A percentile compares a stretch with the other conserved stretches of the same genome.
Conservation (phyloP, 2,329 filamentous ascomycete species). For the Fusarium brachygibbosum region DNA sequence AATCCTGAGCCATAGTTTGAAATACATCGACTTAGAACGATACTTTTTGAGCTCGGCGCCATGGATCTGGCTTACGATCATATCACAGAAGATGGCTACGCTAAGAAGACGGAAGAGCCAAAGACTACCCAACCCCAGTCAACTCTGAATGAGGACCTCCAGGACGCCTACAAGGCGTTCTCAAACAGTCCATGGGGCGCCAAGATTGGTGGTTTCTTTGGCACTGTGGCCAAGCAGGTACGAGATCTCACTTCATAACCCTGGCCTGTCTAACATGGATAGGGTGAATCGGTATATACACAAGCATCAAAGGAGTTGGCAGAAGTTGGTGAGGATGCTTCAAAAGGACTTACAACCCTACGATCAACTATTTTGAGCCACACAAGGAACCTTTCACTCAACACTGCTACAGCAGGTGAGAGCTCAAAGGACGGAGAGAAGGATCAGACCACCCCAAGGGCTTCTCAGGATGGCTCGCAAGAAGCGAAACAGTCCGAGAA, state of each 20-base stretch:
- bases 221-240: constrained; percentile 93
- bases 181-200: constrained; percentile 93
- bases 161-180: constrained; percentile 95
- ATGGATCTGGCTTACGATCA: constrained; percentile 99
- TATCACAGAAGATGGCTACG: constrained; percentile 85
- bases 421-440: constrained; percentile 53
- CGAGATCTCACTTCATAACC: constrained; percentile 40
- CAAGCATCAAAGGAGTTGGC: constrained; percentile 88
- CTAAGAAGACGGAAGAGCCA: constrained; percentile 63
- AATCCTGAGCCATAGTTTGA: background rate
- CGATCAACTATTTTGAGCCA: constrained; percentile 76
- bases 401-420: constrained; percentile 55
- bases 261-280: constrained; percentile 34
- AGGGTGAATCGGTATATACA: constrained; percentile 86
- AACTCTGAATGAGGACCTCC: constrained; percentile 86
- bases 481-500: constrained; percentile 66
- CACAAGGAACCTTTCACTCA: constrained; percentile 80
- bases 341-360: constrained; percentile 81
- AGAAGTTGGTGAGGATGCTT: constrained; percentile 83
- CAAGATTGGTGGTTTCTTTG: constrained; percentile 87
- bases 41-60: constrained; percentile 23
- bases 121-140: constrained; percentile 60
- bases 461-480: constrained; percentile 56
- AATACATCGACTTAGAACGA: constrained; percentile 7
- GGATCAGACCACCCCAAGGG: constrained; percentile 63